Evolutionary conservation across 2,329 filamentous ascomycete genomes (phyloP).

Genomic region (Cladosporium sp.): DNA sequence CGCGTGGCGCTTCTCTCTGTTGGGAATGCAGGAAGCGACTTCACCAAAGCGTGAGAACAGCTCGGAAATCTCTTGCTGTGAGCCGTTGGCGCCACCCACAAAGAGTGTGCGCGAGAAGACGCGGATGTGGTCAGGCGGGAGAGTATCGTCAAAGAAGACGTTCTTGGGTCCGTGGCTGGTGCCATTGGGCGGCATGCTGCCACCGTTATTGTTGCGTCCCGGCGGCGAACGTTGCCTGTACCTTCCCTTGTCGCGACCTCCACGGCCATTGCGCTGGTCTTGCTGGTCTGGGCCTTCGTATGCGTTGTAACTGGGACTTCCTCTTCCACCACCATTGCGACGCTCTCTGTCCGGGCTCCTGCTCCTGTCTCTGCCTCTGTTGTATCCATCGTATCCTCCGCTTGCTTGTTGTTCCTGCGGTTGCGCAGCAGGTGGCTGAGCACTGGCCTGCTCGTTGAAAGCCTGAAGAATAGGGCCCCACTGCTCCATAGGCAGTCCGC

Average conservation of each 20-base stretch:
- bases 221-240: constrained; percentile 82
- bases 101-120: constrained; percentile 94
- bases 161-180: constrained; percentile 63
- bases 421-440: constrained; percentile 22
- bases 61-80: constrained; percentile 76
- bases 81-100: constrained; percentile 81
- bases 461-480: constrained; percentile 62
- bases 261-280: constrained; percentile 22
- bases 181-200: constrained; percentile 8
- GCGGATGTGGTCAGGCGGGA: constrained; percentile 79
- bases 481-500: constrained; percentile 76
- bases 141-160: constrained; percentile 73
- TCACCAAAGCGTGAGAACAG: constrained; percentile 81
- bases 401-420: constrained; percentile 18
- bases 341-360: constrained; percentile 65
- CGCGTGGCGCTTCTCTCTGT: constrained; percentile 95
- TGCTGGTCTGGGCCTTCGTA: constrained; percentile 57
- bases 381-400: constrained; percentile 24
- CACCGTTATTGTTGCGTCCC: constrained; percentile 62
- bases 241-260: constrained; percentile 45
- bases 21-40: constrained; percentile 97
- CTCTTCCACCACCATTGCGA: constrained; percentile 57
- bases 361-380: constrained; percentile 62
- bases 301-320: constrained; percentile 70
- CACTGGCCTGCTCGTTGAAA: constrained; percentile 38